A percentile compares a stretch with the other conserved stretches of the same genome.
Conservation (phyloP, 1,284 basidiomycete species). For the Macrocystidia cucumis region DNA sequence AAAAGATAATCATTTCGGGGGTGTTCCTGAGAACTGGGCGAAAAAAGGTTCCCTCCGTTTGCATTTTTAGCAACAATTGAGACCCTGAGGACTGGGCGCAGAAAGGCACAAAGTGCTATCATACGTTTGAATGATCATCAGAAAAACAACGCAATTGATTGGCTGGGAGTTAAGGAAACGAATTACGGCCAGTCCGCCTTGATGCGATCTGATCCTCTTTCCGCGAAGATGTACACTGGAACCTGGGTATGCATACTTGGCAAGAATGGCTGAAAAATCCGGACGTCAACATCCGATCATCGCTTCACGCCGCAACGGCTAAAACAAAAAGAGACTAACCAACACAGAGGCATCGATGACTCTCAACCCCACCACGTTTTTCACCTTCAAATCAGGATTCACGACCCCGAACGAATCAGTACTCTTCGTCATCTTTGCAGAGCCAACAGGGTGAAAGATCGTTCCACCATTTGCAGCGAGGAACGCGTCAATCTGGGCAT, state of each 20-base stretch:
- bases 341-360: constrained; percentile 21
- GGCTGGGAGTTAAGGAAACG: too few species aligned
- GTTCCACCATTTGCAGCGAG: constrained; percentile 12
- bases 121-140: too few species aligned
- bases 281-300: neutral
- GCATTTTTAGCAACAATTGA: too few species aligned
- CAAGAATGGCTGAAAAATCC: constrained; percentile 11
- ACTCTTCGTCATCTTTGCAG: constrained; percentile 15
- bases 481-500: constrained; percentile 15
- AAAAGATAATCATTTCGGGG: too few species aligned
- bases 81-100: too few species aligned
- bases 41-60: too few species aligned
- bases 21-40: too few species aligned
- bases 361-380: constrained; percentile 16
- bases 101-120: too few species aligned
- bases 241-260: constrained; percentile 17
- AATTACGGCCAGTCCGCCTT: too few species aligned
- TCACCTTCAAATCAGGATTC: constrained; percentile 17
- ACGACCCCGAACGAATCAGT: constrained; percentile 14
- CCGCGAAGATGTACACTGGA: constrained; percentile 16
- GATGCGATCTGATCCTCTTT: constrained; percentile 18
- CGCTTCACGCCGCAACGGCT: too few species aligned
- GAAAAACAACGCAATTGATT: too few species aligned
- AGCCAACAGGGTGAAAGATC: constrained; percentile 17
- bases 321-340: constrained; percentile 9